Conservation (phyloP, 2,329 filamentous ascomycete genomes). For the Penicillium aurantiogriseum region DNA sequence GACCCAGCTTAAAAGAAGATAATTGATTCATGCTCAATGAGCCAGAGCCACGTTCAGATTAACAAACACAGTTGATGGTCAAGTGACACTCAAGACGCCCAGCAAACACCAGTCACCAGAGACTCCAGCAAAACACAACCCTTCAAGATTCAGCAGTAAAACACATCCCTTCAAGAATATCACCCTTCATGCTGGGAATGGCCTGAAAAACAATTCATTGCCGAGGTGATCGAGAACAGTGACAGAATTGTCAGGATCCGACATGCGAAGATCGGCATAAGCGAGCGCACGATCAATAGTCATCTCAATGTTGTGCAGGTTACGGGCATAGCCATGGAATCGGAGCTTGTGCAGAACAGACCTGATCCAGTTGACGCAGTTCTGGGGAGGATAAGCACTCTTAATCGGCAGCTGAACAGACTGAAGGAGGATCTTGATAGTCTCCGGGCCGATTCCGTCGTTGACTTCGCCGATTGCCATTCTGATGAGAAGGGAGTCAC, state of each 20-base stretch:
- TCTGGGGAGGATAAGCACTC: not conserved
- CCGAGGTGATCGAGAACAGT: not conserved
- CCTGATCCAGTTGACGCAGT: conserved; percentile 2
- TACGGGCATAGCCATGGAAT: not conserved
- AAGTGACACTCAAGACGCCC: not conserved
- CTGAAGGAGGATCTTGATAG: not conserved
- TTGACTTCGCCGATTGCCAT: conserved; percentile 1
- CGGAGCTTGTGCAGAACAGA: not conserved
- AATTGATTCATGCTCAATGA: not conserved
- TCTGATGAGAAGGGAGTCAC: not conserved
- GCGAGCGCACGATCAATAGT: not conserved
- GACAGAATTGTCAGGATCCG: not conserved
- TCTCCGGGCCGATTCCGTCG: not conserved
- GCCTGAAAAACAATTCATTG: not conserved
- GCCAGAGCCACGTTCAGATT: not conserved
- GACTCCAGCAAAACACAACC: not conserved
- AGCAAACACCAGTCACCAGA: not conserved
- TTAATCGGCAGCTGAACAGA: not conserved
- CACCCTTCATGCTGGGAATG: too few species aligned
- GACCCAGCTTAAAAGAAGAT: not conserved
- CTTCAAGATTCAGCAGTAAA: not conserved
- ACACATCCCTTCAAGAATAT: not conserved
- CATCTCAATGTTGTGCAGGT: not conserved
- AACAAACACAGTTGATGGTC: not conserved
- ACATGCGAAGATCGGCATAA: conserved; percentile 5